These are phyloP conservation scores for Ustilago trichophora DNA, from an alignment of 1,284 basidiomycete species.

Conservation along the genomic window DNA sequence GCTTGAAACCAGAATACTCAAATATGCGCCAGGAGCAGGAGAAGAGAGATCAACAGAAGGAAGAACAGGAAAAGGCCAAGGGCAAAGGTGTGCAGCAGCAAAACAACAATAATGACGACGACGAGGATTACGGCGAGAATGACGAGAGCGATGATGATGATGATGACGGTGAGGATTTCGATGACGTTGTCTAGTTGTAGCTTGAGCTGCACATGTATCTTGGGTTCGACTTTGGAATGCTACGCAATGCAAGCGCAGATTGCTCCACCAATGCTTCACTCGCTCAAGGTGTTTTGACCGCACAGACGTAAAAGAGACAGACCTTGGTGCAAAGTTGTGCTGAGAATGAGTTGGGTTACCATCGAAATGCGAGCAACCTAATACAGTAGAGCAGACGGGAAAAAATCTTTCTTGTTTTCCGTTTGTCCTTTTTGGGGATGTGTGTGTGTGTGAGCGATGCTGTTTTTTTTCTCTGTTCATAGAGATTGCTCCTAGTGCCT, in stretches of 20 bases:
- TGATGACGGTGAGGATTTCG: constrained; percentile 37
- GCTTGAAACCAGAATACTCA: constrained; percentile 60
- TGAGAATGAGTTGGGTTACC: too few relatives aligned
- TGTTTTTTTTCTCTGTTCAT: background rate
- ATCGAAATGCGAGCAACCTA: too few relatives aligned
- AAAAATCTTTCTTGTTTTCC: too few relatives aligned
- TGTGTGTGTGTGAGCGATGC: background rate
- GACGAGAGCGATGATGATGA: constrained; percentile 28
- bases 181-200: too few relatives aligned
- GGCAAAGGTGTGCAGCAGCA: background rate
- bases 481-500: background rate
- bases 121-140: constrained; percentile 38
- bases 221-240: too few relatives aligned
- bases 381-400: too few relatives aligned
- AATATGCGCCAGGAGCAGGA: constrained; percentile 22
- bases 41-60: constrained; percentile 6
- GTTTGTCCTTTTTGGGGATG: background rate
- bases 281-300: too few relatives aligned
- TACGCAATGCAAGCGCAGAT: too few relatives aligned
- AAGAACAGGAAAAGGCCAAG: background rate
- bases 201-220: too few relatives aligned
- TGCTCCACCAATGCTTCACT: too few relatives aligned
- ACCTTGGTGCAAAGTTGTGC: too few relatives aligned
- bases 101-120: constrained; percentile 25
- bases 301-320: too few relatives aligned